Conservation (phyloP, 2,329 filamentous ascomycete species). For the Aspergillus aculeatus region DNA sequence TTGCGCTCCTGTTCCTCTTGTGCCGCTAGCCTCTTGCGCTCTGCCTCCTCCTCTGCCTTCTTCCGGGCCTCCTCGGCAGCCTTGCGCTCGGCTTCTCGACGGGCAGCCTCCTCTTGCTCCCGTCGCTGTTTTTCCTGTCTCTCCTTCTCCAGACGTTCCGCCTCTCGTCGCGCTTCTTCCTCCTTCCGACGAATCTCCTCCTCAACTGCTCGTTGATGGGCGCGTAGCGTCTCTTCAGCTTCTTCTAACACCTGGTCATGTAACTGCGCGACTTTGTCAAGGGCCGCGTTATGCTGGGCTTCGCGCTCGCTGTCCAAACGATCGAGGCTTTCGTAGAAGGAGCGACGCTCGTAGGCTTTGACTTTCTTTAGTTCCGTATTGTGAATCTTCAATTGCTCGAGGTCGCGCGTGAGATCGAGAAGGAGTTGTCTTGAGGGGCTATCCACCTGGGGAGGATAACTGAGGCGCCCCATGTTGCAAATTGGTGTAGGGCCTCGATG, state of each 20-base stretch:
- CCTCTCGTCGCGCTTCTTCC: constrained; percentile 37
- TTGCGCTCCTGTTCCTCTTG: constrained; percentile 34
- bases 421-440: constrained; percentile 43
- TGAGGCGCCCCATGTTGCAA: constrained; percentile 29
- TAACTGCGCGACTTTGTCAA: constrained; percentile 63
- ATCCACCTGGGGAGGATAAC: constrained; percentile 33
- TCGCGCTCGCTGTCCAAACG: constrained; percentile 62
- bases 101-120: constrained; percentile 38
- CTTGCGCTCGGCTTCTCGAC: constrained; percentile 42
- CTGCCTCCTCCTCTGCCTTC: constrained; percentile 35
- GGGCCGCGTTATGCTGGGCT: constrained; percentile 62
- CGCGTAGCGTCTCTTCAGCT: constrained; percentile 54
- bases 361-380: constrained; percentile 45
- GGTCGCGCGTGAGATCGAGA: constrained; percentile 40
- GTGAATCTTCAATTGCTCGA: constrained; percentile 44
- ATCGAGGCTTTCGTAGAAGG: constrained; percentile 61
- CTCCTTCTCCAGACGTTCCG: constrained; percentile 35
- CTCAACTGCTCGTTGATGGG: constrained; percentile 44
- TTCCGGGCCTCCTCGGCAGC: constrained; percentile 42
- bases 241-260: constrained; percentile 64
- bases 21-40: constrained; percentile 39
- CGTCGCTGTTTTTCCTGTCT: constrained; percentile 32
- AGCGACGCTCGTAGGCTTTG: constrained; percentile 42
- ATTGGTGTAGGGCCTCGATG: neutral
- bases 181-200: constrained; percentile 37